Conservation (phyloP, 495 filamentous ascomycete species). For the Lophium mytilinum region DNA sequence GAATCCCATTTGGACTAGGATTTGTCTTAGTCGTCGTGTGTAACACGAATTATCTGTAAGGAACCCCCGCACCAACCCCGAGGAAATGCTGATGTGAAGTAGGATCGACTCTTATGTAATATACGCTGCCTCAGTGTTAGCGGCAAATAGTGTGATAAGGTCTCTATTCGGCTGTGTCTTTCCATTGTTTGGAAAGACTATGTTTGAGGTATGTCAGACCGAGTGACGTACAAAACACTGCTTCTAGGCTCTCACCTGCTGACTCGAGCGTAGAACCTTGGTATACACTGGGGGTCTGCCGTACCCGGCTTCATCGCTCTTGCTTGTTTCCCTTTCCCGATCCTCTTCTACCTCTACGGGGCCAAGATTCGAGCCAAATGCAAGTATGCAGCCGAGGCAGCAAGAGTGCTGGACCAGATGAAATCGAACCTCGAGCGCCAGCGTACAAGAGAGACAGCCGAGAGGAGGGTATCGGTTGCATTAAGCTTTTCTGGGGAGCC, state of each 20-base stretch:
- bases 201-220: background rate
- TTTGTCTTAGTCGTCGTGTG: background rate
- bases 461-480: background rate
- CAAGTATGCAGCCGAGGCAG: background rate
- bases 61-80: background rate
- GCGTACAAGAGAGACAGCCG: background rate
- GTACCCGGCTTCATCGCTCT: background rate
- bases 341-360: background rate
- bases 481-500: background rate
- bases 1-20: background rate
- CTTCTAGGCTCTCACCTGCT: background rate
- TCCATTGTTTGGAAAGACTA: background rate
- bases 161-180: background rate
- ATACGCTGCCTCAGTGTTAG: background rate
- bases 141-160: background rate
- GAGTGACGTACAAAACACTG: background rate
- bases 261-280: background rate
- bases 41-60: background rate
- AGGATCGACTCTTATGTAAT: background rate
- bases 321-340: background rate
- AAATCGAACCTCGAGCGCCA: background rate
- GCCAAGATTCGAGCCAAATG: background rate
- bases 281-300: background rate
- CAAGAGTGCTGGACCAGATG: background rate
- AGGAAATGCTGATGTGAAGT: background rate